A percentile compares a stretch with the other conserved stretches of the same genome.
Evolutionary conservation across 139 green algal species (phyloP).

Genomic region (Gonium pectorale): DNA sequence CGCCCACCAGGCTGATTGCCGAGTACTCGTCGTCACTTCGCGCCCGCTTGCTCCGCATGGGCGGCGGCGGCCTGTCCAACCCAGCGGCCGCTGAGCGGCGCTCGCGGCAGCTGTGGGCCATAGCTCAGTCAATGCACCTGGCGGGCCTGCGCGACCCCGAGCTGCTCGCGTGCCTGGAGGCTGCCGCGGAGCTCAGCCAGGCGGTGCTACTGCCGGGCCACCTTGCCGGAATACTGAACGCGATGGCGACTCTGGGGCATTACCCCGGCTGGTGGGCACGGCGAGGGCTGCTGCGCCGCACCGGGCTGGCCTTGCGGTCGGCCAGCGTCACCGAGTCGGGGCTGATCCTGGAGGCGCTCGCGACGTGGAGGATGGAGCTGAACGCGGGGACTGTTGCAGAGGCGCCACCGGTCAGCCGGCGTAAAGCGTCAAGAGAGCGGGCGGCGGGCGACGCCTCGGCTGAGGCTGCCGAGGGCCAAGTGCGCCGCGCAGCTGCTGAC

Average conservation of each 20-base stretch:
- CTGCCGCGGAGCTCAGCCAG: neutral
- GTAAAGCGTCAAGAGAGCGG: no score
- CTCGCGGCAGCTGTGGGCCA: constrained; percentile 4
- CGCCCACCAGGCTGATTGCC: no score
- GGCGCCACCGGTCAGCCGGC: no score
- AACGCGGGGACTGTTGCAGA: no score
- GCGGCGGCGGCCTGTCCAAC: no score
- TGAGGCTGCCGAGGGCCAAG: no score
- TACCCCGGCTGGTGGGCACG: neutral
- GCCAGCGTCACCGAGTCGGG: neutral
- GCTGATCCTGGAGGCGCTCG: constrained; percentile 1
- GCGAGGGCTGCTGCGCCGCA: neutral
- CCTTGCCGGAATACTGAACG: constrained; percentile 8
- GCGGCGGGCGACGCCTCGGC: no score
- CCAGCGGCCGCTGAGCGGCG: neutral
- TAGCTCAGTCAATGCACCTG: neutral
- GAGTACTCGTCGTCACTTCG: no score
- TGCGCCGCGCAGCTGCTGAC: no score
- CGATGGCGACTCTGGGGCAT: constrained; percentile 13
- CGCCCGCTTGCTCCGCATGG: no score
- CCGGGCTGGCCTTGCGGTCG: neutral
- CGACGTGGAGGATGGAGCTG: constrained; percentile 1
- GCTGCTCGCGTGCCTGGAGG: neutral
- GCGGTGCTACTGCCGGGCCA: neutral
- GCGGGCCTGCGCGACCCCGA: neutral